These are phyloP conservation scores for Leccinum olivaceopallidum DNA, from an alignment of 768 basidiomycete genomes.

Conservation along the genomic window DNA sequence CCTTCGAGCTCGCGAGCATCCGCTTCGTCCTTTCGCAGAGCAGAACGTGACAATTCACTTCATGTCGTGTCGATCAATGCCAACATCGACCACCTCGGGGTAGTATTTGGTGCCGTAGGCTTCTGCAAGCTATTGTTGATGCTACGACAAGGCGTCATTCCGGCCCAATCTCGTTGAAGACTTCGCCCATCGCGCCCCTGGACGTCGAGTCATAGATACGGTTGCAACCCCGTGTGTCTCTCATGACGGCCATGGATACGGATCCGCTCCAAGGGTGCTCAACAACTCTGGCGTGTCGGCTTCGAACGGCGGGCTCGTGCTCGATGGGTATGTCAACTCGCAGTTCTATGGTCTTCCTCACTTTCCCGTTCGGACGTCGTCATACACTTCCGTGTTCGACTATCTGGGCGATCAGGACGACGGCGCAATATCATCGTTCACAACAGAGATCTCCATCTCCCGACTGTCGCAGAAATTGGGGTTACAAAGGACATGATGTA, in stretches of 20 bases:
- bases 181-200: constrained; percentile 56
- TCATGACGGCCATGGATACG: constrained; percentile 25
- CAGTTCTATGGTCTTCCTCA: not conserved
- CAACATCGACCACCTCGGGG: constrained; percentile 75
- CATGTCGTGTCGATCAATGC: constrained; percentile 70
- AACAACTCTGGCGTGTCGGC: constrained; percentile 82
- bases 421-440: no score
- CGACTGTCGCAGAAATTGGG: no score
- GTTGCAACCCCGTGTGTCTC: constrained; percentile 37
- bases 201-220: constrained; percentile 50
- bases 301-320: constrained; percentile 60
- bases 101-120: constrained; percentile 70
- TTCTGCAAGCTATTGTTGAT: constrained; percentile 73
- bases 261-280: constrained; percentile 46
- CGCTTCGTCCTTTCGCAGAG: constrained; percentile 49
- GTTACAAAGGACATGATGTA: no score
- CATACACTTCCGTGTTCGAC: constrained; percentile 28
- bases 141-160: constrained; percentile 58
- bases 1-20: constrained; percentile 62
- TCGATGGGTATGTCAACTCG: constrained; percentile 51
- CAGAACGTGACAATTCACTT: constrained; percentile 50
- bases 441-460: no score
- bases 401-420: no score
- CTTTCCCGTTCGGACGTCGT: not conserved
- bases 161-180: constrained; percentile 56